Conservation (phyloP, 106 monocot species). For the Xerophyta viscosa region DNA sequence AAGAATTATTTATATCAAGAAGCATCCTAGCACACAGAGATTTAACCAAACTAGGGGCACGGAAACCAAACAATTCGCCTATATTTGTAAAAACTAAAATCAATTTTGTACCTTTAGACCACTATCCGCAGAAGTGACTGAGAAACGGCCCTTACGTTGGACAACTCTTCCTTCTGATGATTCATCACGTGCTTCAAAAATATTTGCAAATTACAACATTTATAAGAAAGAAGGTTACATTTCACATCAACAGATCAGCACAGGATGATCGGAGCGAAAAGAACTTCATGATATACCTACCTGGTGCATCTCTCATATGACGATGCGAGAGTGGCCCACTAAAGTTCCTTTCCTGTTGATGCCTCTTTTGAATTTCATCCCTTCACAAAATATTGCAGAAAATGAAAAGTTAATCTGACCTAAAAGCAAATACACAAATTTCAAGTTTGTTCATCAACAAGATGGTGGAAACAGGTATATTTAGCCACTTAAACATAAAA, state of each 20-base stretch:
- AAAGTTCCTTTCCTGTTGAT: slow-evolving; percentile 28
- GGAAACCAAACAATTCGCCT: no score
- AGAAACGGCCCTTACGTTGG: slow-evolving; percentile 78
- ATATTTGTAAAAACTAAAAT: no score
- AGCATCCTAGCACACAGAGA: no score
- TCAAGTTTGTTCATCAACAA: no score
- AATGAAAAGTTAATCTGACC: background rate
- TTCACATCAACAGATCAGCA: no score
- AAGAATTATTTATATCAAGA: no score
- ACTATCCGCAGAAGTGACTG: slow-evolving; percentile 62
- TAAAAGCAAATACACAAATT: no score
- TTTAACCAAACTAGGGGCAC: no score
- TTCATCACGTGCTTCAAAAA: slow-evolving; percentile 40
- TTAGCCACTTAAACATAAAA: no score
- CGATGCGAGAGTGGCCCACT: slow-evolving; percentile 45
- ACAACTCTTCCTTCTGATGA: slow-evolving; percentile 55
- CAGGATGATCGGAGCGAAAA: no score
- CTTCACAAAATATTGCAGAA: slow-evolving; percentile 20
- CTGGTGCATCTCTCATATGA: slow-evolving; percentile 30
- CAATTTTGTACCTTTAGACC: slow-evolving; percentile 44
- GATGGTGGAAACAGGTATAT: no score
- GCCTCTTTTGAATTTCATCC: slow-evolving; percentile 23
- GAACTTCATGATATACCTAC: slow-evolving; percentile 17
- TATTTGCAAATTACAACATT: background rate
- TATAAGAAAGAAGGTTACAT: background rate